These are phyloP conservation scores for Ambrosiella beaveri DNA, from an alignment of 2,329 filamentous ascomycete species.

Conservation along the genomic window DNA sequence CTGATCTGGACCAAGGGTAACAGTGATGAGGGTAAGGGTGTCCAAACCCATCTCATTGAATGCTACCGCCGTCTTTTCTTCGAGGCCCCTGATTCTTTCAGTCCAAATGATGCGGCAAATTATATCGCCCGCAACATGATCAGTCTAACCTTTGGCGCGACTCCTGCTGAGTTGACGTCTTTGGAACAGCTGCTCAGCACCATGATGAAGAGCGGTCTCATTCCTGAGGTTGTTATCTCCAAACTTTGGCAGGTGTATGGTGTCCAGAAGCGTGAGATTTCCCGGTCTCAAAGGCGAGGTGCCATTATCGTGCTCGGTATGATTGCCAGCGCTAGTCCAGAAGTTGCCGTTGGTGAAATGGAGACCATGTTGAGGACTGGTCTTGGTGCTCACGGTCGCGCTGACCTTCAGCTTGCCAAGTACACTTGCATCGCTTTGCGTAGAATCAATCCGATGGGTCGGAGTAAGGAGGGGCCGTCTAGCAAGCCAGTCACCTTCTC, in stretches of 20 bases:
- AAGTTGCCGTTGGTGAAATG: conserved; percentile 88
- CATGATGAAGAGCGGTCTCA: conserved; percentile 88
- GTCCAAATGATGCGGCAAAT: conserved; percentile 75
- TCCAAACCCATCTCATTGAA: conserved; percentile 90
- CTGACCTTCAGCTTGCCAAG: conserved; percentile 76
- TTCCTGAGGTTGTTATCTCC: conserved; percentile 68
- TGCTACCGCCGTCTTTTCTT: conserved; percentile 95
- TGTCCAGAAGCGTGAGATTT: conserved; percentile 84
- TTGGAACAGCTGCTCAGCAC: conserved; percentile 87
- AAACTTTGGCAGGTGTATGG: conserved; percentile 98
- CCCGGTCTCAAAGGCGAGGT: conserved; percentile 72
- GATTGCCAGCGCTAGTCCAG: conserved; percentile 80
- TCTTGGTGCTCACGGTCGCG: conserved; percentile 60
- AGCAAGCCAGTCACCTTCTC: conserved; percentile 52
- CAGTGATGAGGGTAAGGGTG: conserved; percentile 95
- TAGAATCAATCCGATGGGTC: conserved; percentile 72
- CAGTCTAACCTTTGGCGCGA: conserved; percentile 88
- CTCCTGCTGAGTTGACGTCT: conserved; percentile 85
- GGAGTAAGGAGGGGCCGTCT: conserved; percentile 43
- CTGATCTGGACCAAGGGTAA: conserved; percentile 99
- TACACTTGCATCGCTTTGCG: conserved; percentile 89
- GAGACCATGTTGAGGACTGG: conserved; percentile 87
- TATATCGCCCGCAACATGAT: conserved; percentile 98
- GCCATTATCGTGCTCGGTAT: conserved; percentile 95
- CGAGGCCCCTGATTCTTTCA: conserved; percentile 79